Percentiles rank a stretch among this genome's conserved stretches.
These are phyloP conservation scores for Tuber microsphaerosporum DNA, from an alignment of 495 filamentous ascomycete genomes.

Conservation along the genomic window DNA sequence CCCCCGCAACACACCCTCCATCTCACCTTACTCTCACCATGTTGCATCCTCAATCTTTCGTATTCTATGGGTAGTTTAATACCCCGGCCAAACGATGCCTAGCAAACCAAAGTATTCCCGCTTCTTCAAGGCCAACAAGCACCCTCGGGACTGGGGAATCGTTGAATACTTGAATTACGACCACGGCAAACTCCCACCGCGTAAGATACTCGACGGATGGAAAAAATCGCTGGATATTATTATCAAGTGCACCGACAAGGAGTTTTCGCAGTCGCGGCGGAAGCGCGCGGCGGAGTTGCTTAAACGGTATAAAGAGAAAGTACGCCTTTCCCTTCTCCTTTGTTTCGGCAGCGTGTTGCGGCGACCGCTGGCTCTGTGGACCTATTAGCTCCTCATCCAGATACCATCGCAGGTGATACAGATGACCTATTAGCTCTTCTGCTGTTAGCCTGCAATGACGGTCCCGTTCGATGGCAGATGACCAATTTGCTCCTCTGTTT, in stretches of 20 bases:
- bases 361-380: constrained; percentile 23
- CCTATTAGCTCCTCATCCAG: constrained; percentile 26
- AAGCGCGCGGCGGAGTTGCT: constrained; percentile 19
- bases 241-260: constrained; percentile 10
- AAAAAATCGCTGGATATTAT: constrained; percentile 21
- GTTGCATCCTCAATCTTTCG: background rate
- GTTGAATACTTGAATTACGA: constrained; percentile 24
- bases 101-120: background rate
- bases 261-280: constrained; percentile 12
- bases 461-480: constrained; percentile 22
- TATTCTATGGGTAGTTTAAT: background rate
- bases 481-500: constrained; percentile 27
- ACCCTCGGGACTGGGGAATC: constrained; percentile 22
- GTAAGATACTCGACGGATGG: constrained; percentile 26
- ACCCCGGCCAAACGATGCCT: background rate
- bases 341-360: background rate
- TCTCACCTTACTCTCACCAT: background rate
- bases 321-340: background rate
- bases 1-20: background rate
- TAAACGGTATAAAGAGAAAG: constrained; percentile 25
- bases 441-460: constrained; percentile 19
- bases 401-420: constrained; percentile 27
- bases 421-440: constrained; percentile 28
- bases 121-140: constrained; percentile 11
- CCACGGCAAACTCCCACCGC: constrained; percentile 17